phyloP scores from a whole-genome alignment of 768 basidiomycete genomes.

The Clitopilus hobsonii region DNA sequence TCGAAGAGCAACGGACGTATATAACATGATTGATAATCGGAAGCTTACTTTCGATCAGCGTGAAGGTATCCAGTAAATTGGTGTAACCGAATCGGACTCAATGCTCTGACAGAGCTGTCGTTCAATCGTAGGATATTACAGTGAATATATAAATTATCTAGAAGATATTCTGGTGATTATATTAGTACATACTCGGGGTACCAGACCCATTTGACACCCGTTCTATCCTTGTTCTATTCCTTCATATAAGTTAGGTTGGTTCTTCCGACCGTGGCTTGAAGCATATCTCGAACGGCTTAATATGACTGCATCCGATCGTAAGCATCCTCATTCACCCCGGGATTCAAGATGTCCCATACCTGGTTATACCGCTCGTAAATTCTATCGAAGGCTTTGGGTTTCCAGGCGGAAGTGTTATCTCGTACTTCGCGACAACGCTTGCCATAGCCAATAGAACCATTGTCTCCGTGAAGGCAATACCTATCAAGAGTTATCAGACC shows the following conservation, averaged over 20 bases:
- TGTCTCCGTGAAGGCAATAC: constrained; percentile 26
- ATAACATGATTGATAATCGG: too few species aligned
- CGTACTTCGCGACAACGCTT: constrained; percentile 22
- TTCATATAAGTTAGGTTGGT: not conserved
- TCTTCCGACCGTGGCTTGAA: constrained; percentile 3
- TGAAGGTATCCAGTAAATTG: too few species aligned
- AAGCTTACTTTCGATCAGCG: too few species aligned
- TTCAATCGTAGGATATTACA: too few species aligned
- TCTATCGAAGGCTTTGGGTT: constrained; percentile 12
- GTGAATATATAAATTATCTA: too few species aligned
- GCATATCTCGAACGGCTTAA: constrained; percentile 16
- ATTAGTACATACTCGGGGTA: too few species aligned
- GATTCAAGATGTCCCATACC: constrained; percentile 10
- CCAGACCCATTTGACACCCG: too few species aligned
- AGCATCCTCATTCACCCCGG: not conserved
- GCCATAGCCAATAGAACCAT: constrained; percentile 27
- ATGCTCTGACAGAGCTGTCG: too few species aligned
- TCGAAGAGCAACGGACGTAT: too few species aligned
- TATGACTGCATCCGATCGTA: constrained; percentile 14
- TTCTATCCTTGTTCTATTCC: too few species aligned
- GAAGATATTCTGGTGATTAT: too few species aligned
- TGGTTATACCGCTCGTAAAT: constrained; percentile 26
- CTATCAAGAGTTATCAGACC: constrained; percentile 7
- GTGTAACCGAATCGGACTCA: too few species aligned
- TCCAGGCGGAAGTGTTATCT: constrained; percentile 17